phyloP scores from a whole-genome alignment of 1,284 basidiomycete genomes.

The Hortiboletus rubellus region DNA sequence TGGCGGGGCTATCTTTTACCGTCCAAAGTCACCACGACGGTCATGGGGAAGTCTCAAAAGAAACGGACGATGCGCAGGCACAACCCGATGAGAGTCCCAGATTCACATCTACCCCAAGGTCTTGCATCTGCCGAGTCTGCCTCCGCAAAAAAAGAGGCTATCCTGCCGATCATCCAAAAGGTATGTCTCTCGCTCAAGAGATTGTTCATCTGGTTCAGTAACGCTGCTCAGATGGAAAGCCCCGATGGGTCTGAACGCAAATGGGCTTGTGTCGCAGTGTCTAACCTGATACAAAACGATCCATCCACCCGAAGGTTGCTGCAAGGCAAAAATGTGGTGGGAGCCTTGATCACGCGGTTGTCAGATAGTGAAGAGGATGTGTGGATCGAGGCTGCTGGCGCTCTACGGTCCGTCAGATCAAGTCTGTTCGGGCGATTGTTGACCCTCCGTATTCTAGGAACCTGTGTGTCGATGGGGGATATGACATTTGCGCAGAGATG shows the following conservation, averaged over 20 bases:
- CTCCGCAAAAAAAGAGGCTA: slow-evolving; percentile 73
- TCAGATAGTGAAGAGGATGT: slow-evolving; percentile 87
- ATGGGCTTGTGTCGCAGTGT: slow-evolving; percentile 92
- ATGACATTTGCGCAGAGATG: slow-evolving; percentile 94
- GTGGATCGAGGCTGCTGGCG: slow-evolving; percentile 81
- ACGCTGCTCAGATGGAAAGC: slow-evolving; percentile 61
- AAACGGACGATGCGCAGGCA: slow-evolving; percentile 78
- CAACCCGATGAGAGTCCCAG: slow-evolving; percentile 89
- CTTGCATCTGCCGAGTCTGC: slow-evolving; percentile 66
- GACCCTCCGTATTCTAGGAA: slow-evolving; percentile 55
- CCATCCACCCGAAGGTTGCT: slow-evolving; percentile 84
- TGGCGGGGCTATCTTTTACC: not conserved
- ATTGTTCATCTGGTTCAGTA: not conserved
- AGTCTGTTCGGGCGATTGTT: slow-evolving; percentile 1
- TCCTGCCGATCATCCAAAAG: slow-evolving; percentile 87
- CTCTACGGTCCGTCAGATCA: slow-evolving; percentile 57
- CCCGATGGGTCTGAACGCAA: slow-evolving; percentile 77
- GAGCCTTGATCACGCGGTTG: slow-evolving; percentile 78
- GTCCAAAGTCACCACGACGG: not conserved
- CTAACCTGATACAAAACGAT: slow-evolving; percentile 86
- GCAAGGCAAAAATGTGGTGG: slow-evolving; percentile 89
- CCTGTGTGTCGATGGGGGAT: slow-evolving; percentile 90
- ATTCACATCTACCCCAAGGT: slow-evolving; percentile 83
- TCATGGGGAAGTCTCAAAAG: slow-evolving; percentile 90
- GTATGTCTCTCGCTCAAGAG: slow-evolving; percentile 39